Evolutionary conservation across 495 filamentous ascomycete genomes (phyloP), one percentile per base, ranked within the genome.

Genomic region (Penicillium pulvis): DNA sequence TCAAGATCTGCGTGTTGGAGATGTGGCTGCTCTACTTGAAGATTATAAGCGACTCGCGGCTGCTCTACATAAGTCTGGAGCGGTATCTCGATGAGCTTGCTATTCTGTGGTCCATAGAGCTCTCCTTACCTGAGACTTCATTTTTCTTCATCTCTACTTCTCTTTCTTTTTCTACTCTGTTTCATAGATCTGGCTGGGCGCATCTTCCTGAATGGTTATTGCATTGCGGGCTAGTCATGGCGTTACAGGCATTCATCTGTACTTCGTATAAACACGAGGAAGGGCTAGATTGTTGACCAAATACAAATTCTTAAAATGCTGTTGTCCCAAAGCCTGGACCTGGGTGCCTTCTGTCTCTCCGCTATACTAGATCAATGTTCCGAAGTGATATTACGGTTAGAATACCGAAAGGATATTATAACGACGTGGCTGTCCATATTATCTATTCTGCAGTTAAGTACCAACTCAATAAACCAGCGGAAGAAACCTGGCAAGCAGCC

Each of bases 1-100:
- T 8, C 82, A 83, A 7, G 93, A 98, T 54, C 73, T 99, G 45
- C 87, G 80, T 53, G 71, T 98, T 47, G 86, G 87, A 19, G 94
- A 99, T 65, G 87, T 97, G 42, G 75, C 90, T 41, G 86, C 90
- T 56, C 67, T 99, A 58, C 73, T 99, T 52, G 84, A 84, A 63
- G 94, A 97, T 72, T 99, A 98, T 70, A 87, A 92, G 60, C 78
- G 93, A 49, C 75, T 99, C 12, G 91, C 90, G 4, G 61, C 70
- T 39, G 61, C 59, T 10, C 50, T 80, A 7, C 59, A 58, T 11
- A 72, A 68, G 80, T 49, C 80, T 69, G 57, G 71, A 66, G 44
- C 79, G 59, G 58, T 51, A 23, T 53, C 64, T 62, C 42, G 56
- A 28, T 68, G 33, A 53, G 12, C 46, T 12, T 50, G 16, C 28